Base-by-base conservation (phyloP, 495 filamentous ascomycete genomes). In the Thozetella sp. region DNA sequence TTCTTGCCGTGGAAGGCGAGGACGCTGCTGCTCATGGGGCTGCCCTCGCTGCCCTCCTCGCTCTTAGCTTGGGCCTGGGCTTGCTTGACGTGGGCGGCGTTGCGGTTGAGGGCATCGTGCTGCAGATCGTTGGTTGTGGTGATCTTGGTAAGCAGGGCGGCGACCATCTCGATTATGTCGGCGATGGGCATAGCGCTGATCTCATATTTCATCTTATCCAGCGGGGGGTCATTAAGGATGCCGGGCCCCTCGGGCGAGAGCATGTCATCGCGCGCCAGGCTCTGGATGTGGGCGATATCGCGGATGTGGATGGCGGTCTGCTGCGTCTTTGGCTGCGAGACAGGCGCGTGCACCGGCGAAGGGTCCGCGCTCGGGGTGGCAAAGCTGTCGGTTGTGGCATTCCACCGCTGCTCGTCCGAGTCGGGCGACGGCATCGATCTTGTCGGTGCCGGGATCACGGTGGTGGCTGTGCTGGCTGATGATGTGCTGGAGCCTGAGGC, bases 1-100 rank as follows among this genome's bases (percentile, higher is more conserved):
- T 99, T 99, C 76, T 98, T 99, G 24, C 95, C 95, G 72, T 99
- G 95, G 66, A 99, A 99, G n/a, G 95, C 96, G 12, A 99, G 85
- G 1, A 99, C 95, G 56, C 92, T 96, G 53, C 87, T 91, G 54
- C 93, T 92, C 61, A 96, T 85, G 12, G 86, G 86, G 66, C 84
- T 93, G 66, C 97, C 82, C 12, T 84, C 86, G 53, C 91, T 88
- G 15, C 85, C 73, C 53, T 80, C 79, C 37, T 80, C 75, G 57
- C 58, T 67, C 57, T 55, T 55, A 3, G 69, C 66, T n/a, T 75
- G 72, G 13, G 72, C 69, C 50, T 77, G 74, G 2, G 76, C 79
- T 27, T 79, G 77, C 24, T 74, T 73, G 45, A 80, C 72, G 56
- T 81, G 79, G 30, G 75, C 68, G 4, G 72, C 78, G 52, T 81